Conservation (phyloP, 768 basidiomycete species). For the Lyophyllum shimeji region DNA sequence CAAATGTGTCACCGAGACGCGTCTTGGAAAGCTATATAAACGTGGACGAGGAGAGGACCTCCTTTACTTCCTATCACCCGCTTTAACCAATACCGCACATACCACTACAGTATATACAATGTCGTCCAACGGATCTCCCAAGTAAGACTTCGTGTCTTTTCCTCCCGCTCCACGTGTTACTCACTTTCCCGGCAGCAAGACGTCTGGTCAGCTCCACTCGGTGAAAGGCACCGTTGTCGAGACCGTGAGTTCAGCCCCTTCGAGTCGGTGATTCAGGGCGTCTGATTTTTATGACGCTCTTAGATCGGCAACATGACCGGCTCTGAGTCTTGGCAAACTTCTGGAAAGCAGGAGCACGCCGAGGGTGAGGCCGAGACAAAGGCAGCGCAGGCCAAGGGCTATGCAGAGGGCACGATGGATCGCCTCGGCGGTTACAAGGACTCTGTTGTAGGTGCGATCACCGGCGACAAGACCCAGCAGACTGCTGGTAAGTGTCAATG, state of each 20-base stretch:
- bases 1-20: conserved; percentile 7
- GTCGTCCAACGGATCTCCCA: conserved; percentile 20
- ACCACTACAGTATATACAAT: conserved; percentile 8
- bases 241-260: conserved; percentile 5
- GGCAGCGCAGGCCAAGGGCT: conserved; percentile 49
- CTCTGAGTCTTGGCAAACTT: conserved; percentile 39
- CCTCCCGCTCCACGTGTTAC: background rate
- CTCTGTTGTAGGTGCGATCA: conserved; percentile 48
- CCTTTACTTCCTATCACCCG: background rate
- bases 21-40: conserved; percentile 12
- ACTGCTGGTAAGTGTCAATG: conserved; percentile 30
- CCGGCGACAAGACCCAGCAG: conserved; percentile 48
- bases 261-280: background rate
- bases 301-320: conserved; percentile 49
- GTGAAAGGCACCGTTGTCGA: conserved; percentile 37
- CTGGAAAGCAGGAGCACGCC: conserved; percentile 54
- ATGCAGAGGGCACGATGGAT: conserved; percentile 47
- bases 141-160: conserved; percentile 7
- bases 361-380: conserved; percentile 50
- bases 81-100: background rate
- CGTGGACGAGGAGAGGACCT: background rate
- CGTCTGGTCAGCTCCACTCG: conserved; percentile 43
- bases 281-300: background rate
- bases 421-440: conserved; percentile 48
- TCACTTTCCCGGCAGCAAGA: conserved; percentile 29